Evolutionary conservation across 768 basidiomycete species (phyloP), one percentile per base, ranked within the genome.

Genomic region (Boletus vinaceobasis): DNA sequence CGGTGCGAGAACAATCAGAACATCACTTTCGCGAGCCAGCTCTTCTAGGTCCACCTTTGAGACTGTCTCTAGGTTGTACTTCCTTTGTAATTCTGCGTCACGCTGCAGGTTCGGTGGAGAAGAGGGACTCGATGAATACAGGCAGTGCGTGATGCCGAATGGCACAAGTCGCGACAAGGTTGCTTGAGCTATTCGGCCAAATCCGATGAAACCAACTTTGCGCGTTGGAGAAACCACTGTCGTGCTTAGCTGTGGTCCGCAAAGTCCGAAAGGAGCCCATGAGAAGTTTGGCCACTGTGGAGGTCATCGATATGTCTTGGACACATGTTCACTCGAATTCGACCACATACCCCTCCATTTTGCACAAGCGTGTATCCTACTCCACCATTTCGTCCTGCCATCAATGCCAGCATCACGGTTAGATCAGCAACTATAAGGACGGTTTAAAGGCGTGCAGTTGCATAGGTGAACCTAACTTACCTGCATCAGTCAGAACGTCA

Each of bases 141-240:
- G 59, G 59, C 84, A 86, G 60, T 82, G 75, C 0, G 83, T 87
- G 64, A 92, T 78, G 26, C 88, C 93, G 66, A 98, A 98, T 1
- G 90, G 84, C 10, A 89, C 73, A 36, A 98, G 80, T 4, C 96
- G 85, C 2, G 79, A 71, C 39, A 96, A 80, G 0, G 88, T 89
- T 21, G 87, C 87, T 63, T 94, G 91, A 0, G 93, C 85, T 61
- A 98, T 98, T 26, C 96, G 84, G 7, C 96, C 96, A 62, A 98
- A 98, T 13, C 97, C 97, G 32, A 98, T 77, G 74, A 98, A 97
- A 1, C 93, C 94, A 2, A 86, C 83, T 1, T 86, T 95, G 40
- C 86, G 83, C 8, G 67, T 78, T 3, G 78, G 78, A 7, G 80
- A 74, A 15, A 75, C 61, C 2, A 65, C 53, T 1, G 79, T 77